A percentile compares a stretch with the other conserved stretches of the same genome.
phyloP scores from a whole-genome alignment of 768 basidiomycete genomes.

The Strobilomyces echinocephalus region DNA sequence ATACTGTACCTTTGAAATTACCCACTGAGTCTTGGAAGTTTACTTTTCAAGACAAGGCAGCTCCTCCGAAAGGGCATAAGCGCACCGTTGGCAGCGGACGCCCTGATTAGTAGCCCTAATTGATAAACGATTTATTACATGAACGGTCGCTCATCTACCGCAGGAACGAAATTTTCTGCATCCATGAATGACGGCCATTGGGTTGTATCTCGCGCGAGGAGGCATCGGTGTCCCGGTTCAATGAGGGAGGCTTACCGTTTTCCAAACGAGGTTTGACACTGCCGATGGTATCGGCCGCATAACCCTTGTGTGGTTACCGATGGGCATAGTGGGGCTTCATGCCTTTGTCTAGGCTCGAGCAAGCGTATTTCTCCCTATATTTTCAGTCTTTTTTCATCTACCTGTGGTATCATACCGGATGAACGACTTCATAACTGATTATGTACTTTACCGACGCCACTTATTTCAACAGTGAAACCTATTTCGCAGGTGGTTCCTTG shows the following conservation, averaged over 20 bases:
- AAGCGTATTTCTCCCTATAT: background rate
- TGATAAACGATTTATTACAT: constrained; percentile 6
- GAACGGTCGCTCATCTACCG: constrained; percentile 3
- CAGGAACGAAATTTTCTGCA: constrained; percentile 1
- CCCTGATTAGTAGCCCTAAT: constrained; percentile 3
- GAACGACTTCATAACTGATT: background rate
- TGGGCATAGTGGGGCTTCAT: background rate
- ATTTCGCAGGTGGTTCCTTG: background rate
- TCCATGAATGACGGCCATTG: background rate
- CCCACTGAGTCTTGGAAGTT: constrained; percentile 7
- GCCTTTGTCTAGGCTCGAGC: background rate
- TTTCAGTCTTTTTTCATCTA: background rate
- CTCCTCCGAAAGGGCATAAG: constrained; percentile 12
- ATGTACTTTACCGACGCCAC: constrained; percentile 15
- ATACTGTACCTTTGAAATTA: constrained; percentile 4
- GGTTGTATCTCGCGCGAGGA: background rate
- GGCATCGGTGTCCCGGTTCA: background rate
- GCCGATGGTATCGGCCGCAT: constrained; percentile 19
- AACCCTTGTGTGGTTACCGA: constrained; percentile 3
- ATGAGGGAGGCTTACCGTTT: background rate
- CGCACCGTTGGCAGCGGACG: constrained; percentile 13
- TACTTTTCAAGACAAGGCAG: constrained; percentile 10
- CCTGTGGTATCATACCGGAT: too few species aligned
- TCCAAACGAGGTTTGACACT: constrained; percentile 4
- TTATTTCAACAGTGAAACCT: constrained; percentile 1